Evolutionary conservation across 768 basidiomycete genomes (phyloP).

Genomic region (Sporobolomyces pararoseus): DNA sequence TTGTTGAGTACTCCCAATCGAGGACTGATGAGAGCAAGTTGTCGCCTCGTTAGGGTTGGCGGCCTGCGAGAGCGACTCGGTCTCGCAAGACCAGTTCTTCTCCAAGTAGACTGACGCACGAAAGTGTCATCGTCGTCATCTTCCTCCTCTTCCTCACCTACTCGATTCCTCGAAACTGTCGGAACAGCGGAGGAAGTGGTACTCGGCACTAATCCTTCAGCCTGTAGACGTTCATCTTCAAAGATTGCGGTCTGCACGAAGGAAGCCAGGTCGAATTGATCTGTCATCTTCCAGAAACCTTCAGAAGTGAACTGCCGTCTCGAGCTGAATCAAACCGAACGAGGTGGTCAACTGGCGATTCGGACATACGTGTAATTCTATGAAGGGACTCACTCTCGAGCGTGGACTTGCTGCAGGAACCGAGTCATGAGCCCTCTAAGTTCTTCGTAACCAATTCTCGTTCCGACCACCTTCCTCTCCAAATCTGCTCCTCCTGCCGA

Average conservation of each 20-base stretch:
- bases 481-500: background rate
- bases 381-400: slow-evolving; percentile 68
- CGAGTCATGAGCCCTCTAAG: slow-evolving; percentile 70
- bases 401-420: slow-evolving; percentile 76
- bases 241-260: slow-evolving; percentile 83
- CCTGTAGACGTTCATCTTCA: slow-evolving; percentile 60
- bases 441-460: slow-evolving; percentile 61
- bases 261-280: slow-evolving; percentile 59
- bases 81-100: background rate
- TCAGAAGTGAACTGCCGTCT: slow-evolving; percentile 73
- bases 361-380: too few species aligned
- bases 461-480: slow-evolving; percentile 53
- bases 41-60: slow-evolving; percentile 59
- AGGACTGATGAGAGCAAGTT: slow-evolving; percentile 71
- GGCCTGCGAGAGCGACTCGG: slow-evolving; percentile 10
- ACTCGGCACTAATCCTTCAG: slow-evolving; percentile 38
- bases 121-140: slow-evolving; percentile 14
- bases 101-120: slow-evolving; percentile 38
- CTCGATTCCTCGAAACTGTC: slow-evolving; percentile 30
- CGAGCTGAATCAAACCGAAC: slow-evolving; percentile 65
- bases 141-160: slow-evolving; percentile 40
- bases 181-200: slow-evolving; percentile 4
- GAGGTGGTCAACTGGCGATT: too few species aligned
- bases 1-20: slow-evolving; percentile 88
- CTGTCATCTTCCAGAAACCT: slow-evolving; percentile 74